Evolutionary conservation across 805 yeast species (phyloP), one percentile per base, ranked within the genome.

Genomic region (Teunomyces panamensis): DNA sequence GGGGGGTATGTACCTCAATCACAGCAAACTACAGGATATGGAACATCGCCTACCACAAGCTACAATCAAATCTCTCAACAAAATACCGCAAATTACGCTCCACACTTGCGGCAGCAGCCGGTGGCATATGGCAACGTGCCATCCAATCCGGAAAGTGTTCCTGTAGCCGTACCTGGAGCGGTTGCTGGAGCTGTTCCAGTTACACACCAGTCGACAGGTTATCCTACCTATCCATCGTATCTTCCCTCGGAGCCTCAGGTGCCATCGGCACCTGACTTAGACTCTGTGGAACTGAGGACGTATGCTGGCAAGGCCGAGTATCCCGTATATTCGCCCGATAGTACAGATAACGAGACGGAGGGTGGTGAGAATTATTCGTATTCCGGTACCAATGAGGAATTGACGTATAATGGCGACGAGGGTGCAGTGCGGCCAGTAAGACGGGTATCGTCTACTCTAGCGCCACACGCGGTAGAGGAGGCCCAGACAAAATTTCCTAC

Each of bases 401-500:
- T 37, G 41, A 37, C 37, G 26, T 32, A 42, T n/a, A 20, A 14
- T 11, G 11, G 6, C 16, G 45, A 4, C 8, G 16, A 13, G n/a
- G 32, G 20, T 27, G 20, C 17, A 10, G 13, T n/a, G 20, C 10
- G 24, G 4, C 13, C 34, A 2, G 11, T 50, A 9, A 43, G 54
- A 26, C 46, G 54, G 29, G 42, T 33, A 26, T 51, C 56, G 24
- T 49, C 55, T 4, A 24, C 51, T 6, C 39, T 53, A 33, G 48
- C 53, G 2, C 41, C 43, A n/a, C 41, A 48, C 39, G 56, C 56
- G 1, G 54, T 53, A 8, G 56, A 53, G 34, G 45, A 35, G 13
- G 56, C 56, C 10, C 42, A 34, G 16, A 44, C 47, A 11, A 37
- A 46, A 14, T 52, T 56, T 27, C 59, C 58, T 11, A 39, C 56